Base-by-base conservation (phyloP, 163 green algal genomes). In the Scenedesmus sp. region DNA sequence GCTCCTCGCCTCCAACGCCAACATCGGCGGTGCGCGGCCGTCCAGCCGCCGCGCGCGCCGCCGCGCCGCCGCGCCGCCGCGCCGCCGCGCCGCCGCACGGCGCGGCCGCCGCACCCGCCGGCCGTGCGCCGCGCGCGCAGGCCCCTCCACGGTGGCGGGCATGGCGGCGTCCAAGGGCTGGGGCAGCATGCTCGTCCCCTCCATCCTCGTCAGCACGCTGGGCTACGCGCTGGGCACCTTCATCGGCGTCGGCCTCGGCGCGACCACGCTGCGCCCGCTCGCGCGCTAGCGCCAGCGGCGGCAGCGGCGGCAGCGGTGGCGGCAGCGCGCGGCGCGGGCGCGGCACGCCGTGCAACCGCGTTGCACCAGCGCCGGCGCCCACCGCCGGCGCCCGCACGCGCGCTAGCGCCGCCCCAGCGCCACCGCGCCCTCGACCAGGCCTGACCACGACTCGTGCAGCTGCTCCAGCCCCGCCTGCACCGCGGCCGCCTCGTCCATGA, bases 161-260 rank as follows among this genome's bases (percentile, higher is more conserved):
- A 97, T 98, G 93, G 90, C 91, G 0, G 87, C 87, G n/a, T 89
- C 92, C 24, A 96, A 97, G 70, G 89, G 90, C 31, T 98, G 94
- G 94, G 78, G 67, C 0, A 81, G 70, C 2, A 84, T 82, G 13
- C 78, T 96, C 11, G 90, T 97, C 3, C 94, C 94, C 3, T 85
- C 82, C 24, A 85, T 98, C 13, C 86, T 98, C 9, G 89, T 92
- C 11, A 91, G 89, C 10, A 96, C 93, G 0, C 76, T 96, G 14
- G 94, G 94, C 0, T 98, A 98, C 70, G 87, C 91, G 0, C 85
- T 92, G 2, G 94, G 92, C 1, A 97, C 91, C 0, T 93, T 94
- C 63, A 42, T 93, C 6, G 87, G 88, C 26, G 78, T 95, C 3
- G 84, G 47, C 0, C 54, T 94, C 45, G 90, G 91, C 18, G 31